These are phyloP conservation scores for Epithele typhae DNA, from an alignment of 768 basidiomycete species.

Conservation along the genomic window DNA sequence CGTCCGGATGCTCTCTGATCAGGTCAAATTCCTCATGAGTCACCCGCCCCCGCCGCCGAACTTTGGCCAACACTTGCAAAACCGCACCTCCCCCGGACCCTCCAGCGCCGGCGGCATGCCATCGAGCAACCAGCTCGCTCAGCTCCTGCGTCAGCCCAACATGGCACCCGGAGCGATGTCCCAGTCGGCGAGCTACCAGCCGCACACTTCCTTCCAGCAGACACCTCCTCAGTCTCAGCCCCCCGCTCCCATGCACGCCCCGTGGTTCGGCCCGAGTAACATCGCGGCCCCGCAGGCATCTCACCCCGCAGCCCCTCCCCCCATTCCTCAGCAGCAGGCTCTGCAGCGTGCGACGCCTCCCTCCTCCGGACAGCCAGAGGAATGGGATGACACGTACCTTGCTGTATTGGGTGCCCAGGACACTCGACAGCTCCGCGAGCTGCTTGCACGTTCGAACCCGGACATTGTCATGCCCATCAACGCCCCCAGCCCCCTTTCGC, in stretches of 20 bases:
- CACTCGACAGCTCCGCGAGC: slow-evolving; percentile 64
- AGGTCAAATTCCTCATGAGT: slow-evolving; percentile 74
- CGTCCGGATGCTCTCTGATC: slow-evolving; percentile 70
- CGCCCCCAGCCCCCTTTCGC: slow-evolving; percentile 66
- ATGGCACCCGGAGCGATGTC: slow-evolving; percentile 39
- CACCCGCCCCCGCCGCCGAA: slow-evolving; percentile 31
- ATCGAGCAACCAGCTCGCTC: slow-evolving; percentile 18
- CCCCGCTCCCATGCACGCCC: slow-evolving; percentile 25
- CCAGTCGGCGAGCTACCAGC: slow-evolving; percentile 27
- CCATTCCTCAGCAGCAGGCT: slow-evolving; percentile 37
- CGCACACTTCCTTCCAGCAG: slow-evolving; percentile 25
- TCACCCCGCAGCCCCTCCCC: slow-evolving; percentile 71
- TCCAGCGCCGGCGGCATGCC: slow-evolving; percentile 16
- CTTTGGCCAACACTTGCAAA: slow-evolving; percentile 13
- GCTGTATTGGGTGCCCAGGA: slow-evolving; percentile 76
- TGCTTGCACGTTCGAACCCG: slow-evolving; percentile 70
- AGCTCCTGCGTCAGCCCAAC: slow-evolving; percentile 28
- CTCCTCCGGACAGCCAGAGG: slow-evolving; percentile 58
- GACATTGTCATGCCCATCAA: slow-evolving; percentile 78
- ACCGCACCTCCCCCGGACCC: slow-evolving; percentile 20
- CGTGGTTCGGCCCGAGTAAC: slow-evolving; percentile 58
- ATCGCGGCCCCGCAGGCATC: slow-evolving; percentile 83
- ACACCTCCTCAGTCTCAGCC: slow-evolving; percentile 28
- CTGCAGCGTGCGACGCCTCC: slow-evolving; percentile 26
- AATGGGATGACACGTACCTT: slow-evolving; percentile 84